Base-by-base conservation (phyloP, 2,329 filamentous ascomycete genomes). In the Penicillium sp. region DNA sequence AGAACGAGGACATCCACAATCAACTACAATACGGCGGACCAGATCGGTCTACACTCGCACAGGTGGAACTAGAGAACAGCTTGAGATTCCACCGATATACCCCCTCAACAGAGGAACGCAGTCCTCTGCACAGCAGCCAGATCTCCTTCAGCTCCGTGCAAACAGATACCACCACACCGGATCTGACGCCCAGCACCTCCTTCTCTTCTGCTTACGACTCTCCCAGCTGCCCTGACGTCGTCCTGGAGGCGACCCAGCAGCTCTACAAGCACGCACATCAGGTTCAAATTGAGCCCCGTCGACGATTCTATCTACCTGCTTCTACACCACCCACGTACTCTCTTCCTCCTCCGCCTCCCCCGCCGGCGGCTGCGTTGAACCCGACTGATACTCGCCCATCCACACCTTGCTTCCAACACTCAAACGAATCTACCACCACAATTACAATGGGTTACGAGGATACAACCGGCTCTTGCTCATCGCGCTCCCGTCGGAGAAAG, bases 121-220 rank as follows among this genome's bases (percentile, higher is more conserved):
- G 64, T 14, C 46, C 60, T 18, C 39, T 60, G 4, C 65, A 72
- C 44, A 61, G 68, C 40, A 71, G 65, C 32, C 68, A 73, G 23
- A 54, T 61, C 38, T 74, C 71, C 3, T 73, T 68, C 56, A 70
- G 70, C 57, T 73, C 70, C 0, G 58, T 67, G 0, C 61, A 66
- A 2, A 66, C 67, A 10, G 70, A 71, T 51, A 61, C 50, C 23
- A 61, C 59, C 4, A 73, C 68, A 0, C 72, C 72, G 0, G 69
- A 74, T 34, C 57, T 74, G 34, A 74, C 71, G 0, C 72, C 72
- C 0, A 74, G 70, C 58, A 74, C 67, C 53, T 74, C 72, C 1
- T 74, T 74, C 56, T 74, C 72, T 1, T 63, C 65, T 23, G 23
- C 23, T 6, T 69, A 71, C 47, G 72, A 70, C 7, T 61, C 65